Conservation (phyloP, 1,284 basidiomycete species). For the Anthracocystis setariae region DNA sequence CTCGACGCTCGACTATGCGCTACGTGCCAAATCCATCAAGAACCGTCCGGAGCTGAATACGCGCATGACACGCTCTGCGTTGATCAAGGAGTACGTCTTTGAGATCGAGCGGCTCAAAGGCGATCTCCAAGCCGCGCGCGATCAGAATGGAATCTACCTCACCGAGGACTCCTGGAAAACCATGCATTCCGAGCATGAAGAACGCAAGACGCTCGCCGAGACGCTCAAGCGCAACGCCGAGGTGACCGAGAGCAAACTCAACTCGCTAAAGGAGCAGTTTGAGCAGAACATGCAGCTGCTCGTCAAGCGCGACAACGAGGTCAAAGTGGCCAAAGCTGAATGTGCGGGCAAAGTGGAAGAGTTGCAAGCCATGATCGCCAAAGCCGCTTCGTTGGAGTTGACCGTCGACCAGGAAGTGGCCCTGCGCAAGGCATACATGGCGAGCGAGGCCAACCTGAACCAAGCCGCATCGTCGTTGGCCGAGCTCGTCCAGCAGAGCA, state of each 20-base stretch:
- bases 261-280: constrained; percentile 64
- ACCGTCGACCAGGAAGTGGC: constrained; percentile 70
- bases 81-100: constrained; percentile 92
- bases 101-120: constrained; percentile 94
- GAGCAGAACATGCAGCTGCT: constrained; percentile 65
- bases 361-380: constrained; percentile 46
- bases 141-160: constrained; percentile 63
- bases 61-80: constrained; percentile 88
- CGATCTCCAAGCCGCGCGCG: constrained; percentile 75
- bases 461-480: constrained; percentile 78
- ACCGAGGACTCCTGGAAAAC: constrained; percentile 56
- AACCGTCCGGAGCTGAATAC: constrained; percentile 97
- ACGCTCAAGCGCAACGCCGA: constrained; percentile 56
- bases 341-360: constrained; percentile 46
- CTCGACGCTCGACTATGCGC: constrained; percentile 96
- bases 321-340: constrained; percentile 45
- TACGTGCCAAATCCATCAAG: constrained; percentile 92
- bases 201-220: constrained; percentile 48
- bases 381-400: constrained; percentile 39
- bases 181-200: constrained; percentile 57
- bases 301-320: constrained; percentile 60
- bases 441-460: constrained; percentile 79
- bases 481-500: constrained; percentile 75
- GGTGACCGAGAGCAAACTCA: constrained; percentile 61
- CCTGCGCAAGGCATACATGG: constrained; percentile 78